Evolutionary conservation across 1,284 basidiomycete genomes (phyloP).

Genomic region (Fereydounia khargensis): DNA sequence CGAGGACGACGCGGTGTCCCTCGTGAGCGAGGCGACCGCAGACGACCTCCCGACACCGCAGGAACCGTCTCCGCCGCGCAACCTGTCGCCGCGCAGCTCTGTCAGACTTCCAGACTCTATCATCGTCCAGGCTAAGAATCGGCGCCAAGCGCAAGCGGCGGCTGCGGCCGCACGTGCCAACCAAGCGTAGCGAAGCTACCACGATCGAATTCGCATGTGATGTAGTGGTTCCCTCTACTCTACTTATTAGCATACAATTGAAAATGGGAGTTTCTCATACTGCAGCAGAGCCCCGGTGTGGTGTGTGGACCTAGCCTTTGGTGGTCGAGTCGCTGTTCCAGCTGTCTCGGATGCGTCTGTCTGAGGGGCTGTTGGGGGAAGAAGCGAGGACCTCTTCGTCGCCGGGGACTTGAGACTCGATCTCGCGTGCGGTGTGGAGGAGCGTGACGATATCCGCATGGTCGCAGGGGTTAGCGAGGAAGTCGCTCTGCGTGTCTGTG

Average conservation of each 20-base stretch:
- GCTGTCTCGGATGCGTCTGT: conserved; percentile 18
- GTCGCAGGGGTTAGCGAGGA: conserved; percentile 28
- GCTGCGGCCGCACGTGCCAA: conserved; percentile 1
- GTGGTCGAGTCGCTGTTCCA: conserved; percentile 39
- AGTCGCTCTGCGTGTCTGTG: conserved; percentile 32
- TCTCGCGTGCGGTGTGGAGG: conserved; percentile 17
- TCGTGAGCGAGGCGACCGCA: conserved; percentile 36
- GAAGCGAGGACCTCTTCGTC: conserved; percentile 6
- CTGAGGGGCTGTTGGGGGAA: too few species aligned
- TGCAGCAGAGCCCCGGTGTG: too few species aligned
- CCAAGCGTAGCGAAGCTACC: too few species aligned
- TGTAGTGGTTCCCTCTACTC: too few species aligned
- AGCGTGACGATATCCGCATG: conserved; percentile 19
- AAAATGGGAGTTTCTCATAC: too few species aligned
- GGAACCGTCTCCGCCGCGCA: neutral
- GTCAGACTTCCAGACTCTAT: conserved; percentile 12
- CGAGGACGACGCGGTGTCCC: conserved; percentile 11
- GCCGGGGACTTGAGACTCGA: conserved; percentile 8
- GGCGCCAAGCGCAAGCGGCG: conserved; percentile 9
- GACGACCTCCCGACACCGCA: conserved; percentile 24
- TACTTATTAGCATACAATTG: too few species aligned
- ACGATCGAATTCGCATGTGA: too few species aligned
- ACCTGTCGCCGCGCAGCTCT: neutral
- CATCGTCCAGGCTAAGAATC: conserved; percentile 1
- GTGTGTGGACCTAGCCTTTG: conserved; percentile 18